phyloP scores from a whole-genome alignment of 1,139 yeast species.

The Arxiozyma telluris region DNA sequence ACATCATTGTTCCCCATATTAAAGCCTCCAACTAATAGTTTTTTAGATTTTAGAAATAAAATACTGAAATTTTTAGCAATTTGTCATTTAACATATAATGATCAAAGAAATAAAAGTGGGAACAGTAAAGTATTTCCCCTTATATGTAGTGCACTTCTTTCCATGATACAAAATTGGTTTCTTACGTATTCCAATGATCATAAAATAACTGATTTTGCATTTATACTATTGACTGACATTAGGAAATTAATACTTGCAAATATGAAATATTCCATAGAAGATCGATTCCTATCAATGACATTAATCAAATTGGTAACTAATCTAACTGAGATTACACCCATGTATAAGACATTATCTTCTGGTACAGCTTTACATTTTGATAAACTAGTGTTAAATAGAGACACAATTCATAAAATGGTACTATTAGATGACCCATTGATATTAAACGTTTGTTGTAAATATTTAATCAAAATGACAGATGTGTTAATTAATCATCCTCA shows the following conservation, averaged over 20 bases:
- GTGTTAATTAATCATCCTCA: constrained; percentile 23
- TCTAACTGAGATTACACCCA: constrained; percentile 4
- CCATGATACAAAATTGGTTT: constrained; percentile 12
- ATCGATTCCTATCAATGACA: constrained; percentile 11
- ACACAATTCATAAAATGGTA: constrained; percentile 10
- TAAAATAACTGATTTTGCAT: constrained; percentile 2
- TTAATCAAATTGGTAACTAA: constrained; percentile 7
- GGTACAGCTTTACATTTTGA: constrained; percentile 3
- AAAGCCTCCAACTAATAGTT: constrained; percentile 3
- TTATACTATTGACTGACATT: constrained; percentile 11
- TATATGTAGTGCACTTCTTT: constrained; percentile 8
- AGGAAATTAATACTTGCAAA: constrained; percentile 10
- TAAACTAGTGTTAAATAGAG: constrained; percentile 6
- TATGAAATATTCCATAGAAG: constrained; percentile 10
- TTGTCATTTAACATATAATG: constrained; percentile 10
- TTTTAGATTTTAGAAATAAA: constrained; percentile 3
- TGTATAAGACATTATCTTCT: not conserved
- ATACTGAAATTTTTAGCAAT: constrained; percentile 12
- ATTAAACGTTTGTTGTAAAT: constrained; percentile 34
- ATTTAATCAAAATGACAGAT: constrained; percentile 38
- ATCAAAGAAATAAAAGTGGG: not conserved
- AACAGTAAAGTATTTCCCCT: constrained; percentile 7
- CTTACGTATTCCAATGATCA: not conserved
- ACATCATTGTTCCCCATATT: constrained; percentile 8
- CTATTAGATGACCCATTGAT: constrained; percentile 20